Conservation (phyloP, 345 rosid genomes). For the Aquilaria sinensis region DNA sequence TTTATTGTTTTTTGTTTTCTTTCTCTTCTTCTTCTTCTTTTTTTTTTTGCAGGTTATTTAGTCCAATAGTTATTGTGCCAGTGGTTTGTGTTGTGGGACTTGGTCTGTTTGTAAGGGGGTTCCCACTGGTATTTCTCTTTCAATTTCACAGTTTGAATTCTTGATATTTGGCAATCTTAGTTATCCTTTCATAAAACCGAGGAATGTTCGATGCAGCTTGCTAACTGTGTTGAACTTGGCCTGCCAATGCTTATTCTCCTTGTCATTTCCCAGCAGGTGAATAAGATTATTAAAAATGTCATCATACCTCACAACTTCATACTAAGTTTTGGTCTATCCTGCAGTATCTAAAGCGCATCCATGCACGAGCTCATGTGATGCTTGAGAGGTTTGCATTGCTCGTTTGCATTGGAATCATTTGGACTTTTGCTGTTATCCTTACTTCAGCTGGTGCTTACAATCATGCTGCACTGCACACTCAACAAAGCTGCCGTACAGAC, state of each 20-base stretch:
- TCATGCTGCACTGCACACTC: constrained; percentile 47
- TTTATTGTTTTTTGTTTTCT: constrained; percentile 5
- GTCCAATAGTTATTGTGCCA: constrained; percentile 69
- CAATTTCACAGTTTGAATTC: neutral
- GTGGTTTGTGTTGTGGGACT: constrained; percentile 74
- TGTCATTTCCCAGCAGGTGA: constrained; percentile 68
- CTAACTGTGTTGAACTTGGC: constrained; percentile 85
- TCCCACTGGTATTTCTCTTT: constrained; percentile 68
- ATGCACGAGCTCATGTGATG: constrained; percentile 20
- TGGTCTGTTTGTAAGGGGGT: constrained; percentile 84
- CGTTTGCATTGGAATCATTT: constrained; percentile 64
- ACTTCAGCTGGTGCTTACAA: constrained; percentile 94
- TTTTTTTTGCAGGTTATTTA: constrained; percentile 44
- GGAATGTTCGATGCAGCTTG: constrained; percentile 54
- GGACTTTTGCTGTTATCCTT: constrained; percentile 95
- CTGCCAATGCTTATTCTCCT: constrained; percentile 89
- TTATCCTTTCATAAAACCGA: constrained; percentile 1
- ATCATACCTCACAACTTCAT: neutral
- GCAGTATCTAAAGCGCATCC: constrained; percentile 59
- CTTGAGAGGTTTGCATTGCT: constrained; percentile 90
- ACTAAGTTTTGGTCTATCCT: constrained; percentile 12
- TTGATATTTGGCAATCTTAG: too few species aligned
- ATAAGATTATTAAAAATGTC: neutral
- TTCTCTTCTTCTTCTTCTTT: neutral
- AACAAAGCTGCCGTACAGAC: constrained; percentile 80